These are phyloP conservation scores for Brassica carinata DNA, from an alignment of 345 rosid species.

Conservation along the genomic window DNA sequence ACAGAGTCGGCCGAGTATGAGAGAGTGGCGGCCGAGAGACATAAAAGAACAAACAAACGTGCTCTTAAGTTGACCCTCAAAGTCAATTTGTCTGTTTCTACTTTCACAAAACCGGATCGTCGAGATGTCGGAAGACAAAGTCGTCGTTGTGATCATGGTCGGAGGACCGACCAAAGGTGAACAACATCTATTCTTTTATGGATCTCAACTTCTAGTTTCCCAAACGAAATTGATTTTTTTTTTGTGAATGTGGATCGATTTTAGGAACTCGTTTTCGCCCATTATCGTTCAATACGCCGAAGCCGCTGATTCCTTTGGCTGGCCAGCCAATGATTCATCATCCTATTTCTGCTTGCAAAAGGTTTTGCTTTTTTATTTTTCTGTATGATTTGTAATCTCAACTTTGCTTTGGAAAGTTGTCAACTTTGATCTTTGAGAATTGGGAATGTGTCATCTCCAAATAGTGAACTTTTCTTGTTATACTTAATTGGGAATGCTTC, in stretches of 20 bases:
- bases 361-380: constrained; percentile 28
- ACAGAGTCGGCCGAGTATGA: too few relatives aligned
- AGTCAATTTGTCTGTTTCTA: neutral
- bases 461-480: neutral
- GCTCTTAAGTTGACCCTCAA: neutral
- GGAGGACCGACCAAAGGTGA: constrained; percentile 92
- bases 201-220: neutral
- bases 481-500: neutral
- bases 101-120: constrained; percentile 19
- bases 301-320: constrained; percentile 82
- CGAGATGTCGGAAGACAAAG: constrained; percentile 57
- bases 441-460: neutral
- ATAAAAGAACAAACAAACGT: neutral
- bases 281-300: constrained; percentile 72
- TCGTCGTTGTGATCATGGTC: constrained; percentile 87
- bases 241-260: constrained; percentile 8
- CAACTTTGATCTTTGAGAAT: neutral
- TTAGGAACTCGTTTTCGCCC: constrained; percentile 85
- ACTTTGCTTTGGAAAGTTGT: neutral
- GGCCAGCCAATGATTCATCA: constrained; percentile 94
- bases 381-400: neutral
- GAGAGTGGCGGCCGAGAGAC: too few relatives aligned
- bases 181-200: neutral
- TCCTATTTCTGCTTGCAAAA: constrained; percentile 86
- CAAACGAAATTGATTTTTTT: neutral